These are phyloP conservation scores for Acephala macrosclerotiorum DNA, from an alignment of 2,329 filamentous ascomycete species.

Conservation along the genomic window DNA sequence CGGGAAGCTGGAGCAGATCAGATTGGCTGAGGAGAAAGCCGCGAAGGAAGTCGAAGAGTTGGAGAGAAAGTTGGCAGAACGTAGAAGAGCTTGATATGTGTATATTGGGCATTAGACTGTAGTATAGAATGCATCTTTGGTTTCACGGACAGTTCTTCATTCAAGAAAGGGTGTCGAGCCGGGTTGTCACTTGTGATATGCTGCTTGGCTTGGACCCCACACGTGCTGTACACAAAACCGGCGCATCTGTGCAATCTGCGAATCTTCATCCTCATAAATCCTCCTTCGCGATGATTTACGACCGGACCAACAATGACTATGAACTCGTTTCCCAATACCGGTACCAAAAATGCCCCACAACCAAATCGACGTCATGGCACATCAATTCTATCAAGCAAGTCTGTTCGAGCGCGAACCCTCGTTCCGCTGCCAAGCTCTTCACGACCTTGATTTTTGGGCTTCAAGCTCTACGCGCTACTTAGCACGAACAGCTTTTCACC, in stretches of 20 bases:
- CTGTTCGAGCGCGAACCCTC: background rate
- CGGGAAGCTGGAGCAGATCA: constrained; percentile 56
- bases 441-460: too few relatives aligned
- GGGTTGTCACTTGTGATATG: background rate
- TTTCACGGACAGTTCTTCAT: background rate
- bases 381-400: background rate
- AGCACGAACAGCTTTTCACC: constrained; percentile 4
- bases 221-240: background rate
- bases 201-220: background rate
- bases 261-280: background rate
- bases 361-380: constrained; percentile 12
- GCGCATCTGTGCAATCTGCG: background rate
- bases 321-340: background rate
- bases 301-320: background rate
- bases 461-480: constrained; percentile 1
- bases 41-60: constrained; percentile 61
- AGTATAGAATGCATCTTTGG: constrained; percentile 26
- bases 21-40: constrained; percentile 60
- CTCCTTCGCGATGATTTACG: constrained; percentile 7
- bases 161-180: background rate
- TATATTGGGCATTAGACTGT: constrained; percentile 29
- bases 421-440: constrained; percentile 13
- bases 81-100: constrained; percentile 14
- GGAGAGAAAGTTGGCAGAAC: constrained; percentile 63
- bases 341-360: background rate